Conservation (phyloP, 2,329 filamentous ascomycete genomes). For the Aspergillus cejpii region DNA sequence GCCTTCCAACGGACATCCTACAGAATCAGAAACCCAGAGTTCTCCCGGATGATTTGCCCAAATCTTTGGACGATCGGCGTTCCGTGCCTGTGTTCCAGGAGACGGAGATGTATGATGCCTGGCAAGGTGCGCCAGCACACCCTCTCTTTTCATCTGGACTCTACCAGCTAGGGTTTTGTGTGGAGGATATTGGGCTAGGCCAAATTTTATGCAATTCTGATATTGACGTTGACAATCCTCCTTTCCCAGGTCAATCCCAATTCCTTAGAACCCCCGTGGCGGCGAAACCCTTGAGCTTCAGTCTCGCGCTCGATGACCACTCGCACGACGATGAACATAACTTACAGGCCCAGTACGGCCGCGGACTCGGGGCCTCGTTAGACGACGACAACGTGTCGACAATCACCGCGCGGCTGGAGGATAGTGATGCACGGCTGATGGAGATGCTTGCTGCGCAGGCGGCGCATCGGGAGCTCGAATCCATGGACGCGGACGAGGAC, state of each 20-base stretch:
- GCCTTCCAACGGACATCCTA: conserved; percentile 7
- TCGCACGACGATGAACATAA: conserved; percentile 58
- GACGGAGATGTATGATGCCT: conserved; percentile 97
- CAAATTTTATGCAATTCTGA: too few species aligned
- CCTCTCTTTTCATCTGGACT: not conserved
- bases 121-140: conserved; percentile 64
- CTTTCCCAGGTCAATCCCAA: conserved; percentile 75
- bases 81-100: conserved; percentile 64
- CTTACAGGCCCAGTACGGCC: conserved; percentile 30
- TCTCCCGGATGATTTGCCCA: conserved; percentile 81
- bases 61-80: conserved; percentile 80
- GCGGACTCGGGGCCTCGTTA: conserved; percentile 16
- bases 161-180: too few species aligned
- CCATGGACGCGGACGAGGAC: conserved; percentile 70
- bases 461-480: conserved; percentile 65
- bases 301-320: conserved; percentile 73
- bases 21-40: conserved; percentile 28
- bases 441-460: conserved; percentile 94
- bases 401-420: conserved; percentile 53
- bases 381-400: conserved; percentile 24
- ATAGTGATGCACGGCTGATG: conserved; percentile 82
- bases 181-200: too few species aligned
- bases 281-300: conserved; percentile 78
- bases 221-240: too few species aligned
- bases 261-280: conserved; percentile 82